Base-by-base conservation (phyloP, 768 basidiomycete species). In the Cystobasidium onofrii region DNA sequence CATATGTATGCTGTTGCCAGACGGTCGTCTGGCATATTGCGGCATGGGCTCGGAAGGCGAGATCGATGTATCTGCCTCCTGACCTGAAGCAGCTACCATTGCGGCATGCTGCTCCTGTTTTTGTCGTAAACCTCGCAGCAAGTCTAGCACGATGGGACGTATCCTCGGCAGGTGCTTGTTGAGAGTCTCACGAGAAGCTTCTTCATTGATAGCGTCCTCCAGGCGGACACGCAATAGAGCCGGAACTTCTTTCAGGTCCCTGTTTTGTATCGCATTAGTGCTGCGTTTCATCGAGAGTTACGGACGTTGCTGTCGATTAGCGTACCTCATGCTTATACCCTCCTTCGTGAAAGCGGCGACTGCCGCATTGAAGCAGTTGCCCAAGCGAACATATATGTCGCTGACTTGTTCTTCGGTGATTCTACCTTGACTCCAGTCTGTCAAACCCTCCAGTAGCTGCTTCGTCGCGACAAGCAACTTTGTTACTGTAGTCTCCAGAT, bases 321-420 rank as follows among this genome's bases (percentile, higher is more conserved):
- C 91, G 81, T 81, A 97, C 95, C 85, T 84, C 90, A 98, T 97
- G 75, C 90, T 87, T 73, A 99, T 94, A 75, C 88, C 87, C 76
- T 88, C 92, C 15, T 85, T 83, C 1, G 86, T 85, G 80, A 99
- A 99, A 0, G 93, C 92, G 66, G 89, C 86, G 44, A 94, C 91
- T 12, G 93, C 93, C 18, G 87, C 86, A 80, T 97, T 97, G 84
- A 99, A 98, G 80, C 96, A 94, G 81, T 98, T 97, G 27, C 96
- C 96, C 27, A 99, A 84, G 69, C 88, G 87, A 67, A 99, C 96
- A 81, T 99, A 99, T 67, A 96, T 90, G 81, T 97, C 92, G 84
- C 93, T 96, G 80, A 99, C 92, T 77, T 90, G 85, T 52, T 81
- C 83, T 80, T 95, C 92, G 72, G 87, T 84, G 78, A 89, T 85